phyloP scores from a whole-genome alignment of 2,329 filamentous ascomycete genomes.

The Pseudocercospora vitis region DNA sequence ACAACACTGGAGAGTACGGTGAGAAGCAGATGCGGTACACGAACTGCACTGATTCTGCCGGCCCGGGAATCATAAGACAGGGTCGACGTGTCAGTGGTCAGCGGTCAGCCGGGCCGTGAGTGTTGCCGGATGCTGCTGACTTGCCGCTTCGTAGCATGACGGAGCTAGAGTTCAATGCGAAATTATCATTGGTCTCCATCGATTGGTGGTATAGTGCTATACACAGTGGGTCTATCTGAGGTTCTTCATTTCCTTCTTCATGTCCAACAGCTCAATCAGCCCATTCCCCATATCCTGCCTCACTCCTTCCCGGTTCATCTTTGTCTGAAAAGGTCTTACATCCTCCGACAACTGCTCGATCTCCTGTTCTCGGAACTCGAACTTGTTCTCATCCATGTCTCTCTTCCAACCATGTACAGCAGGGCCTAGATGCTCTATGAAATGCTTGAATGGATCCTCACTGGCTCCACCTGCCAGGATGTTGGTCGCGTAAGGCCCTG shows the following conservation, averaged over 20 bases:
- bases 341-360: conserved; percentile 11
- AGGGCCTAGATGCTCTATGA: conserved; percentile 21
- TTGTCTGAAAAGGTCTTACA: conserved; percentile 13
- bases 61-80: too few relatives aligned
- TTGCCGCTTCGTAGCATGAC: too few relatives aligned
- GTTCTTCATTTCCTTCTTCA: conserved; percentile 17
- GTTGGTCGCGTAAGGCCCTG: conserved; percentile 35
- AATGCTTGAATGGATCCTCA: conserved; percentile 17
- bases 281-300: conserved; percentile 19
- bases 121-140: too few relatives aligned
- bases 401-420: conserved; percentile 19
- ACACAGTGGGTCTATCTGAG: conserved; percentile 4
- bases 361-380: conserved; percentile 12
- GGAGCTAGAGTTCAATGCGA: too few relatives aligned
- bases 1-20: background rate
- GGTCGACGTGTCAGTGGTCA: too few relatives aligned
- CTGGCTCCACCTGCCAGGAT: conserved; percentile 18
- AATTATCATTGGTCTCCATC: too few relatives aligned
- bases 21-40: background rate
- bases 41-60: too few relatives aligned
- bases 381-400: conserved; percentile 23
- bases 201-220: background rate
- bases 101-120: background rate
- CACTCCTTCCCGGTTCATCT: conserved; percentile 13
- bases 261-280: conserved; percentile 20